phyloP scores from a whole-genome alignment of 257 asterid species.

The Ajuga chamaepitys region DNA sequence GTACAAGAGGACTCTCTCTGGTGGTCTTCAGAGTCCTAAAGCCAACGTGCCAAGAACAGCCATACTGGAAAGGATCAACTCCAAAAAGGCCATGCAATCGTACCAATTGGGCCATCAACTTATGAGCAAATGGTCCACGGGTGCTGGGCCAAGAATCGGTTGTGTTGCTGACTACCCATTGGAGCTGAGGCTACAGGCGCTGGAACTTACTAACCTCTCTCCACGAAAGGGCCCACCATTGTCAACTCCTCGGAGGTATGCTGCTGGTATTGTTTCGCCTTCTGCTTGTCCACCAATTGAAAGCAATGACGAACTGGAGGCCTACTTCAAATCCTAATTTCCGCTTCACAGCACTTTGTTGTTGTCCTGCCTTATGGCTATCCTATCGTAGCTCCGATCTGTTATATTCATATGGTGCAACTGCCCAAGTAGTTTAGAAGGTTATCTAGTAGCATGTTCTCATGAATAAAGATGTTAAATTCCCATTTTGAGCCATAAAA shows the following conservation, averaged over 20 bases:
- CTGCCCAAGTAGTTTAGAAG: not conserved
- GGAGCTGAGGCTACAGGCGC: constrained; percentile 76
- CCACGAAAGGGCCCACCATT: constrained; percentile 34
- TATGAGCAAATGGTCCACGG: constrained; percentile 68
- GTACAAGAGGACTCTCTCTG: constrained; percentile 78
- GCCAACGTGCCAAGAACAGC: constrained; percentile 58
- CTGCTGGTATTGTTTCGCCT: constrained; percentile 28
- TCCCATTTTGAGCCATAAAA: not conserved
- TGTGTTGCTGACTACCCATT: constrained; percentile 83
- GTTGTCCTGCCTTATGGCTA: not conserved
- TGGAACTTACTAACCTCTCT: constrained; percentile 78
- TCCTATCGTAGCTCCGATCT: not conserved
- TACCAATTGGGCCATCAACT: constrained; percentile 79
- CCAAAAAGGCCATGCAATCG: constrained; percentile 65
- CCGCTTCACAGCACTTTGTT: not conserved
- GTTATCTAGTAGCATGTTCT: not conserved
- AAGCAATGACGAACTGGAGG: constrained; percentile 15
- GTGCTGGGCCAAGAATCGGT: constrained; percentile 92
- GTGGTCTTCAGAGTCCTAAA: constrained; percentile 82
- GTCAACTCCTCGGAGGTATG: constrained; percentile 27
- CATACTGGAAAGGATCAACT: constrained; percentile 69
- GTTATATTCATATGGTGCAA: not conserved
- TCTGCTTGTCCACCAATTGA: constrained; percentile 17
- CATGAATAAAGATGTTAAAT: not conserved
- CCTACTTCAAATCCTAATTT: not conserved